Conservation (phyloP, 2,329 filamentous ascomycete species). For the Fusarium irregulare region DNA sequence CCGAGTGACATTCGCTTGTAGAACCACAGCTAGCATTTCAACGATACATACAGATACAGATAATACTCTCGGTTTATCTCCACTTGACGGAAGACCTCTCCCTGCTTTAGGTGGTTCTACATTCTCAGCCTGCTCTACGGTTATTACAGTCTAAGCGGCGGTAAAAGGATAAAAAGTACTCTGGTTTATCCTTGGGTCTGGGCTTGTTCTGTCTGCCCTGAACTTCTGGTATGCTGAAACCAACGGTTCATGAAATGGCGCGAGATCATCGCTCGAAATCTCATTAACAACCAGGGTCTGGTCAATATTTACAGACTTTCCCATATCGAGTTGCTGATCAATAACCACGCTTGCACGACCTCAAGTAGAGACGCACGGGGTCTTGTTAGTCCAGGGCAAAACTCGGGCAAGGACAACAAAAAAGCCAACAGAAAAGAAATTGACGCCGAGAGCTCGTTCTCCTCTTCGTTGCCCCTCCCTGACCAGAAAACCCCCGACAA, state of each 20-base stretch:
- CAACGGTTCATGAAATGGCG: conserved; percentile 1
- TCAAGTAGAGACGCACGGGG: neutral
- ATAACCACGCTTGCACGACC: neutral
- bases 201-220: conserved; percentile 2
- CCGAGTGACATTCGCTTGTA: conserved; percentile 6
- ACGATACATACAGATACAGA: neutral
- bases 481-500: conserved; percentile 4
- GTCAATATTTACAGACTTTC: neutral
- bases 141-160: conserved; percentile 1
- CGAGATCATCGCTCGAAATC: conserved; percentile 22
- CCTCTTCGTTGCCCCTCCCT: conserved; percentile 19
- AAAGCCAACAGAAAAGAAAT: conserved; percentile 1
- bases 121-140: neutral
- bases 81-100: neutral
- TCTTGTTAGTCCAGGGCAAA: neutral
- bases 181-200: neutral
- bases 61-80: conserved; percentile 4
- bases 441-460: conserved; percentile 1
- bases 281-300: neutral
- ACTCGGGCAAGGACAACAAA: neutral
- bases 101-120: neutral
- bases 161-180: neutral
- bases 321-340: neutral
- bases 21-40: neutral
- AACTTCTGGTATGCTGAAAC: conserved; percentile 4